Evolutionary conservation across 257 asterid species (phyloP).

Genomic region (Petunia secreta): DNA sequence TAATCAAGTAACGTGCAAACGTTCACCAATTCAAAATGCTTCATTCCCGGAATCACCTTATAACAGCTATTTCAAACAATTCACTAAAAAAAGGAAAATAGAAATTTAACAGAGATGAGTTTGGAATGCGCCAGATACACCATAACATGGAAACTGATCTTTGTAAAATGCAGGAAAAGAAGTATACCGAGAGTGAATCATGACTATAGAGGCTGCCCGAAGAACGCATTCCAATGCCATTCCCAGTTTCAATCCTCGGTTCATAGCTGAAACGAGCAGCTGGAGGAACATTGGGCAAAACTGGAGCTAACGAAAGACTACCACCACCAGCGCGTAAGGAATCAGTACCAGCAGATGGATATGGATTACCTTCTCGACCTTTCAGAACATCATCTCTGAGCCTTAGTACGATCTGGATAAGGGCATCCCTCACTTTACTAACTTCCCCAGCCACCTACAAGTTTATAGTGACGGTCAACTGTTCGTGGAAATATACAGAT

Average conservation of each 20-base stretch:
- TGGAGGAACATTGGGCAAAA: conserved; percentile 53
- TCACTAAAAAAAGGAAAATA: not conserved
- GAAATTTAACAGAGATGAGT: not conserved
- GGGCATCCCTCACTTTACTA: conserved; percentile 82
- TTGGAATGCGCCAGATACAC: conserved; percentile 18
- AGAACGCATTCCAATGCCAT: conserved; percentile 63
- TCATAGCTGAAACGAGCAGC: conserved; percentile 66
- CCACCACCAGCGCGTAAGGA: conserved; percentile 53
- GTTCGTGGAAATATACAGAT: not conserved
- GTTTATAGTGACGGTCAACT: conserved; percentile 28
- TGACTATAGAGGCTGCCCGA: conserved; percentile 72
- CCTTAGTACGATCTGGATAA: conserved; percentile 83
- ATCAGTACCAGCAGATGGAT: conserved; percentile 66
- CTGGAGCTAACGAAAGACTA: conserved; percentile 62
- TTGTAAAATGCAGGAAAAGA: not conserved
- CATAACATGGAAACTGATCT: not conserved
- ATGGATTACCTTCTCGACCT: conserved; percentile 62
- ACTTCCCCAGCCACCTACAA: conserved; percentile 74
- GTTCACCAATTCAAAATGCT: conserved; percentile 8
- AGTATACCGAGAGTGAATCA: conserved; percentile 65
- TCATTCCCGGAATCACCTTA: conserved; percentile 5
- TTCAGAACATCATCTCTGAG: conserved; percentile 84
- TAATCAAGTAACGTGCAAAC: not conserved
- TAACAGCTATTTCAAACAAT: conserved; percentile 10
- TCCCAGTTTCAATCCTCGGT: conserved; percentile 65